These are phyloP conservation scores for Orbilia ellipsospora DNA, from an alignment of 2,329 filamentous ascomycete species.

Conservation along the genomic window DNA sequence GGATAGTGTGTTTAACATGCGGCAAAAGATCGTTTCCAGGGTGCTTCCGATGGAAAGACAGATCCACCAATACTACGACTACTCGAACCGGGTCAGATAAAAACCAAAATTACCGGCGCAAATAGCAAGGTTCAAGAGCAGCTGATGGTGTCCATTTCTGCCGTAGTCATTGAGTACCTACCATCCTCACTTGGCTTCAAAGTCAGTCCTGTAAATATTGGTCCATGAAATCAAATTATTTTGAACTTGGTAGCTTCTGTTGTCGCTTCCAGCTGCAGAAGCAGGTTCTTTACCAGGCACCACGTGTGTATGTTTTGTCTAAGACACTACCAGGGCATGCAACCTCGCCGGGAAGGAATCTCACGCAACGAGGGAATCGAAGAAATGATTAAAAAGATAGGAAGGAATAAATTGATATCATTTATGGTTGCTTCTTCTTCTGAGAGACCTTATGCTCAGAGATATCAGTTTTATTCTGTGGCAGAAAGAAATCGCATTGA, in stretches of 20 bases:
- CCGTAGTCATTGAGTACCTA: constrained; percentile 31
- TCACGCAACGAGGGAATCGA: neutral
- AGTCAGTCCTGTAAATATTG: constrained; percentile 31
- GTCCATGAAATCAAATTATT: constrained; percentile 28
- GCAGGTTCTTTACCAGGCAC: constrained; percentile 51
- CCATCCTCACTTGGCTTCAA: constrained; percentile 26
- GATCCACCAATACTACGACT: constrained; percentile 12
- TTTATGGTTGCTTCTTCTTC: constrained; percentile 47
- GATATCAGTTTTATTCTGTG: neutral
- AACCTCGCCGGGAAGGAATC: constrained; percentile 30
- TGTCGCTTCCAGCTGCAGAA: constrained; percentile 55
- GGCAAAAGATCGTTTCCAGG: constrained; percentile 18
- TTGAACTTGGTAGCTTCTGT: constrained; percentile 52
- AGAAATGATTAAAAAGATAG: constrained; percentile 30
- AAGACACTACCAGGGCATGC: constrained; percentile 36
- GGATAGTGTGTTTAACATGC: neutral
- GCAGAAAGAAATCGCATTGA: constrained; percentile 23
- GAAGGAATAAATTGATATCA: constrained; percentile 11
- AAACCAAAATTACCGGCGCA: constrained; percentile 41
- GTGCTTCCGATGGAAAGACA: constrained; percentile 20
- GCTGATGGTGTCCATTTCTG: constrained; percentile 13
- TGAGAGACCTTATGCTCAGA: neutral
- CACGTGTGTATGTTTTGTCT: constrained; percentile 52
- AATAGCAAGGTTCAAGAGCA: constrained; percentile 19
- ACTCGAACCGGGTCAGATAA: constrained; percentile 44